A percentile compares a stretch with the other conserved stretches of the same genome.
Conservation (phyloP, 75 land plant species). For the Selaginella moellendorffii region DNA sequence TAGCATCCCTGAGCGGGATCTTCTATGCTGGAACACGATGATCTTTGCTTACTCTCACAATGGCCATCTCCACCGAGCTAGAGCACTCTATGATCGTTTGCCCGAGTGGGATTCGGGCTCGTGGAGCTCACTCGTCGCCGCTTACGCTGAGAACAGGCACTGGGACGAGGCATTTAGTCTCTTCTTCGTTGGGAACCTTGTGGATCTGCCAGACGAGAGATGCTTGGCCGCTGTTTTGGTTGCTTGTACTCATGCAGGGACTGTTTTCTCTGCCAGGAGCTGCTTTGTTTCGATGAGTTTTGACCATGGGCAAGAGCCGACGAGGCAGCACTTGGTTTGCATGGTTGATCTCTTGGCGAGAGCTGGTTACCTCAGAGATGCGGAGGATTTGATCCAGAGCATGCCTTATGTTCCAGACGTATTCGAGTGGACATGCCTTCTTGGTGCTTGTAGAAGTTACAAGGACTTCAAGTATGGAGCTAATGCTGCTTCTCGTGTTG, state of each 20-base stretch:
- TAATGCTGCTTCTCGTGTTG: neutral
- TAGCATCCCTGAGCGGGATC: neutral
- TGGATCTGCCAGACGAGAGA: neutral
- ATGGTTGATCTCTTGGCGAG: slow-evolving; percentile 3
- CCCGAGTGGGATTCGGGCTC: neutral
- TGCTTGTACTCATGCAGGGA: slow-evolving; percentile 3
- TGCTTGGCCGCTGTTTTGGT: neutral
- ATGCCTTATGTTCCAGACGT: neutral
- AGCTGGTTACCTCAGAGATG: neutral
- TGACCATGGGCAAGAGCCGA: neutral
- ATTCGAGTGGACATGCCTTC: slow-evolving; percentile 3
- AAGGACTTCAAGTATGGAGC: neutral
- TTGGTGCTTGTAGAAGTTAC: neutral
- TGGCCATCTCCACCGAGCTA: neutral
- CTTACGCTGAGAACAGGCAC: neutral
- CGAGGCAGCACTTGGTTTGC: neutral
- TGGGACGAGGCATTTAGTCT: neutral
- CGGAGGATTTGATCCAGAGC: neutral
- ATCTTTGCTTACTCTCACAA: neutral
- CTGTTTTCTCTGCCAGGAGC: neutral
- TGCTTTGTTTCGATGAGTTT: slow-evolving; percentile 1
- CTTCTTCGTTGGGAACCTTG: neutral
- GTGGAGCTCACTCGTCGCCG: neutral
- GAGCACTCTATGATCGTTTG: neutral
- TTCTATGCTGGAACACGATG: neutral